phyloP scores from a whole-genome alignment of 2,329 filamentous ascomycete species.

The Coniochaeta sp. region DNA sequence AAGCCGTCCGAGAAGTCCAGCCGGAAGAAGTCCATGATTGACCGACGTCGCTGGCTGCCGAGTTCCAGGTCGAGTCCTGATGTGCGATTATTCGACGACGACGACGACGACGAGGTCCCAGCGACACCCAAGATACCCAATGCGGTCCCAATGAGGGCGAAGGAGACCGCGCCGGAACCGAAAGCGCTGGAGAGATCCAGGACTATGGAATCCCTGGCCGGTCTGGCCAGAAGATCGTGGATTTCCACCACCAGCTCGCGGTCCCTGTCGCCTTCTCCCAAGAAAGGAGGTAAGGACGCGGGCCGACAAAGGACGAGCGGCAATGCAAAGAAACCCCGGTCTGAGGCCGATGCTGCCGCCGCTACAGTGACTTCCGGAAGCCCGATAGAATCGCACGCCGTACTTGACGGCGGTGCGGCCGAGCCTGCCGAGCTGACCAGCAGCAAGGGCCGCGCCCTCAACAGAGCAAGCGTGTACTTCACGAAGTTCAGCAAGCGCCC shows the following conservation, averaged over 20 bases:
- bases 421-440: conserved; percentile 13
- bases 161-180: conserved; percentile 4
- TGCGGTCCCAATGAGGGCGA: conserved; percentile 9
- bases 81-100: conserved; percentile 20
- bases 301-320: conserved; percentile 2
- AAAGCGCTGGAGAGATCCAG: conserved; percentile 25
- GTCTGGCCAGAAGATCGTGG: conserved; percentile 45
- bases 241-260: conserved; percentile 34
- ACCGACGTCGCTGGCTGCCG: conserved; percentile 44
- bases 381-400: not conserved
- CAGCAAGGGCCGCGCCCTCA: conserved; percentile 28
- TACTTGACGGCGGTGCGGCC: conserved; percentile 17
- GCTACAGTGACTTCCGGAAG: not conserved
- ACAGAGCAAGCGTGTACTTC: conserved; percentile 40
- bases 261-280: conserved; percentile 35
- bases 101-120: conserved; percentile 13
- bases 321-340: not conserved
- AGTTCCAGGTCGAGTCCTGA: conserved; percentile 34
- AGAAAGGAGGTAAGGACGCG: not conserved
- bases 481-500: conserved; percentile 43
- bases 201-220: conserved; percentile 38
- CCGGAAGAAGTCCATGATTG: conserved; percentile 39
- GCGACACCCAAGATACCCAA: conserved; percentile 10
- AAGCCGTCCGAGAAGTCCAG: conserved; percentile 20
- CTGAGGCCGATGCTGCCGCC: not conserved